Conservation (phyloP, 805 yeast genomes). For the Dipodascopsis uninucleata region DNA sequence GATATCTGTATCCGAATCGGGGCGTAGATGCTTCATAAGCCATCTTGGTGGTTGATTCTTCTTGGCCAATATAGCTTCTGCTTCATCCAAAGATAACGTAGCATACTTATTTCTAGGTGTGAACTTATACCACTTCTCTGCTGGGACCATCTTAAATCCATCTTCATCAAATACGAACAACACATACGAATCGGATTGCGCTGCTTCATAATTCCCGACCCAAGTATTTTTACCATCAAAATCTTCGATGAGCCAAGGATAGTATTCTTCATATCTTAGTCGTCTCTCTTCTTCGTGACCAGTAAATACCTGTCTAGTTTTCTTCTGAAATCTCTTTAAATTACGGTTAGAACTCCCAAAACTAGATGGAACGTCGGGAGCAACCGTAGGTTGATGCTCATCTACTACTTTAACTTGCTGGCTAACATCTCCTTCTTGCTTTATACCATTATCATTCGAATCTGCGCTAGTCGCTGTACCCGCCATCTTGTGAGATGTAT, state of each 20-base stretch:
- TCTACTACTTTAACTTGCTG: too few species aligned
- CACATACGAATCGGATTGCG: slow-evolving; percentile 80
- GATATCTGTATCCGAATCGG: slow-evolving; percentile 35
- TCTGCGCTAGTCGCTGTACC: slow-evolving; percentile 23
- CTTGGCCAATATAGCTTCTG: slow-evolving; percentile 83
- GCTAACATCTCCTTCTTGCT: slow-evolving; percentile 24
- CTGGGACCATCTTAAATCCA: slow-evolving; percentile 91
- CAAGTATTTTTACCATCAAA: slow-evolving; percentile 90
- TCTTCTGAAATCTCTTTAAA: slow-evolving; percentile 53
- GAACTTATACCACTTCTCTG: slow-evolving; percentile 88
- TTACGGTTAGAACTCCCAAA: slow-evolving; percentile 11
- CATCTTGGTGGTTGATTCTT: slow-evolving; percentile 79
- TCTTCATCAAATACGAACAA: slow-evolving; percentile 78
- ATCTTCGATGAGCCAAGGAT: slow-evolving; percentile 98
- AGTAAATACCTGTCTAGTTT: slow-evolving; percentile 77
- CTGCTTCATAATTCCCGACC: slow-evolving; percentile 95
- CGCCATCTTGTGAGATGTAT: slow-evolving; percentile 18
- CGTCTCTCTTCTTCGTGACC: slow-evolving; percentile 80
- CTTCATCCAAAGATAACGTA: slow-evolving; percentile 91
- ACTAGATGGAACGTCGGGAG: too few species aligned
- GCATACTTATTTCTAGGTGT: slow-evolving; percentile 92
- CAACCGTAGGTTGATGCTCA: slow-evolving; percentile 13
- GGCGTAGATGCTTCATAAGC: slow-evolving; percentile 78
- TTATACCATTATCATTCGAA: slow-evolving; percentile 35
- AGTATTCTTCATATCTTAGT: slow-evolving; percentile 89